These are phyloP conservation scores for Saturnispora gosingensis DNA, from an alignment of 805 yeast genomes.

Conservation along the genomic window DNA sequence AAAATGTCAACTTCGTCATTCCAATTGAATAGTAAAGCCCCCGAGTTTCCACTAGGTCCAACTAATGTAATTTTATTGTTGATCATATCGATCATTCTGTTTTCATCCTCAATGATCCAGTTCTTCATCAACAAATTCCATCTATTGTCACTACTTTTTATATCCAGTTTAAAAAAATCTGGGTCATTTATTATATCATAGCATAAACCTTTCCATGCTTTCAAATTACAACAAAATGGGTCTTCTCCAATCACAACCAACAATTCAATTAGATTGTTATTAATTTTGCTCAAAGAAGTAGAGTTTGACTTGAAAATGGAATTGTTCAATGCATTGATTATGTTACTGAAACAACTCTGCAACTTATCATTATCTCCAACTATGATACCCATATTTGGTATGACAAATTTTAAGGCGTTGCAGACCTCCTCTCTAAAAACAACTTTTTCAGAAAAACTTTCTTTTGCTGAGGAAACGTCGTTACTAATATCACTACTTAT, in stretches of 20 bases:
- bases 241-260: constrained; percentile 28
- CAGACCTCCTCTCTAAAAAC: constrained; percentile 36
- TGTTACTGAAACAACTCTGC: constrained; percentile 36
- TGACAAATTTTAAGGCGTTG: constrained; percentile 31
- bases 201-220: constrained; percentile 55
- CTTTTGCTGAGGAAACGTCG: not conserved
- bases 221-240: constrained; percentile 32
- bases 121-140: constrained; percentile 50
- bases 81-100: constrained; percentile 45
- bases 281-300: constrained; percentile 31
- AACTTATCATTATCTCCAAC: constrained; percentile 57
- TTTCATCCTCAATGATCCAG: constrained; percentile 63
- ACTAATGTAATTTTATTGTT: constrained; percentile 30
- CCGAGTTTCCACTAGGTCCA: constrained; percentile 38
- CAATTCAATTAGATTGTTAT: constrained; percentile 33
- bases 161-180: constrained; percentile 38
- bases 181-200: constrained; percentile 58
- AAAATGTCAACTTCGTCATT: constrained; percentile 24
- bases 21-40: constrained; percentile 35
- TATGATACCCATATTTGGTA: constrained; percentile 33
- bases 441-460: constrained; percentile 12
- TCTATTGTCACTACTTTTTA: constrained; percentile 17
- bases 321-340: constrained; percentile 43
- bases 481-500: not conserved
- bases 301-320: constrained; percentile 39